Evolutionary conservation across 2,329 filamentous ascomycete genomes (phyloP).

Genomic region (Fusarium praegraminearum): DNA sequence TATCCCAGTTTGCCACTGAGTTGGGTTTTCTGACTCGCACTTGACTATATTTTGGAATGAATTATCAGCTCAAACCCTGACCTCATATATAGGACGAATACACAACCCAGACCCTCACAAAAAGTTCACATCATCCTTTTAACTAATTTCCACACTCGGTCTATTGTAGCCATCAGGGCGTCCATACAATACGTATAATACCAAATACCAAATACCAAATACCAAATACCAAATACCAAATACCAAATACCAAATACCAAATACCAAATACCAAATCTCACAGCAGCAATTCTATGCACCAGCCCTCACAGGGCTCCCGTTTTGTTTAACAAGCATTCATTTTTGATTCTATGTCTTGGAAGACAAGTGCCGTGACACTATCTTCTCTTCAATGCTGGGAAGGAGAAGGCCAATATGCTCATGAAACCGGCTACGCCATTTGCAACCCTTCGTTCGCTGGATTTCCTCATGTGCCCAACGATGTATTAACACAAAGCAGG

Average conservation of each 20-base stretch:
- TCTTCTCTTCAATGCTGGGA: slow-evolving; percentile 41
- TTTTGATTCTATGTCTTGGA: slow-evolving; percentile 37
- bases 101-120: slow-evolving; percentile 34
- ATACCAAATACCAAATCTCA: slow-evolving; percentile 14
- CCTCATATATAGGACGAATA: slow-evolving; percentile 23
- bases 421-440: slow-evolving; percentile 55
- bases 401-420: slow-evolving; percentile 50
- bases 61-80: slow-evolving; percentile 4
- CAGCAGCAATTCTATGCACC: neutral
- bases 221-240: slow-evolving; percentile 19
- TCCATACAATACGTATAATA: slow-evolving; percentile 25
- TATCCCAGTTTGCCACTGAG: neutral
- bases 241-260: neutral
- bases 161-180: neutral
- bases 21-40: neutral
- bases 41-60: neutral
- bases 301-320: neutral
- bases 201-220: neutral
- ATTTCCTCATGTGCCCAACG: slow-evolving; percentile 46
- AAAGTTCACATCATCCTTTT: slow-evolving; percentile 32
- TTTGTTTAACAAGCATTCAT: slow-evolving; percentile 35
- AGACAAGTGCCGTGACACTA: slow-evolving; percentile 34
- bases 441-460: slow-evolving; percentile 50
- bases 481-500: slow-evolving; percentile 53
- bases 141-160: neutral